Evolutionary conservation across 345 rosid genomes (phyloP), one percentile per base, ranked within the genome.

Genomic region (Hibiscus mutabilis): DNA sequence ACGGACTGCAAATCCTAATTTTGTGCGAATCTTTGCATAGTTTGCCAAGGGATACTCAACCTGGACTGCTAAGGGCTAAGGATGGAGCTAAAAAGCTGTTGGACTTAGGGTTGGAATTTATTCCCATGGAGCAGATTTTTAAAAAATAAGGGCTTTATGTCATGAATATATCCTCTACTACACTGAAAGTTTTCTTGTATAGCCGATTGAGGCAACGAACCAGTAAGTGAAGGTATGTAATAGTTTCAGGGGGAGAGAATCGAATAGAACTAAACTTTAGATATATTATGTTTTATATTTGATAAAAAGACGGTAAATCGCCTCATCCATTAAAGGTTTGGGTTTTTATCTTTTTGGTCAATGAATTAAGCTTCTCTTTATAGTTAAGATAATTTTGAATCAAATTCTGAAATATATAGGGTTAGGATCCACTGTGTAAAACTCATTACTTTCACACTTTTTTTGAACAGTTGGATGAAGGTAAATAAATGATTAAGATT

Each of bases 21-120:
- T 40, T 60, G 12, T 27, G 22, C 25, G 57, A 56, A 65, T 49
- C 53, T 49, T 16, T 15, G 53, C 55, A 5, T 46, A 86, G 97
- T 58, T 76, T 93, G 76, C 92, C 97, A 6, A 85, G 72, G 74
- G 97, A 93, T 24, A 91, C 97, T 27, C 97, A 91, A 59, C 94
- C 96, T 0, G 97, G 96, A 55, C 63, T 89, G 68, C 75, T 86
- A 75, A 86, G 98, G 82, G 76, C 87, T 33, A 86, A 84, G 82
- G 80, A 86, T 70, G 94, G 84, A 57, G 68, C 85, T 1, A 84
- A 86, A 84, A 91, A 91, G 79, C 84, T 91, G 78, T 84, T 87
- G 78, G 94, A 84, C 21, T 77, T 91, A 83, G 97, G 96, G 2
- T 24, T 93, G 76, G 81, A 88, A 71, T 93, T 91, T 73, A 86